phyloP scores from a whole-genome alignment of 1,284 basidiomycete species.

The Malassezia yamatoensis region DNA sequence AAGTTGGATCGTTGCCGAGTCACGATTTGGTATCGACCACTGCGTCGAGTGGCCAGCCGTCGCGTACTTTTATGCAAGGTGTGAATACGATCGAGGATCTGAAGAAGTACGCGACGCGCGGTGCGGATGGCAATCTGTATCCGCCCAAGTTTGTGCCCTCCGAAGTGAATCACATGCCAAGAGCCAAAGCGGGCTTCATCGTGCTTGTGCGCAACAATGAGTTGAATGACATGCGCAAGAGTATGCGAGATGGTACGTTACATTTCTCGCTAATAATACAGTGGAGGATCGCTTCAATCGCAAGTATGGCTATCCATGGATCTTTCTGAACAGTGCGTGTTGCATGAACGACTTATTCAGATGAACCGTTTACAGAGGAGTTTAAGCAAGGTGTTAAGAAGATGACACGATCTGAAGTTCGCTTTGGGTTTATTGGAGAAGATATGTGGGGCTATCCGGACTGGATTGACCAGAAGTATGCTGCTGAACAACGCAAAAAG shows the following conservation, averaged over 20 bases:
- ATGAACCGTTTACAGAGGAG: slow-evolving; percentile 45
- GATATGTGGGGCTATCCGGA: slow-evolving; percentile 76
- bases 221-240: slow-evolving; percentile 32
- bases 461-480: slow-evolving; percentile 57
- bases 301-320: slow-evolving; percentile 48
- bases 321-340: slow-evolving; percentile 48
- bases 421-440: slow-evolving; percentile 68
- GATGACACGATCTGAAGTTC: slow-evolving; percentile 37
- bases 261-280: not conserved
- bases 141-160: slow-evolving; percentile 38
- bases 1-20: not conserved
- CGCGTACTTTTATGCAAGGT: slow-evolving; percentile 8
- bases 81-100: slow-evolving; percentile 33
- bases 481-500: slow-evolving; percentile 56
- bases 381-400: slow-evolving; percentile 45
- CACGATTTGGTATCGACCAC: not conserved
- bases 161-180: slow-evolving; percentile 33
- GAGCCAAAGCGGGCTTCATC: slow-evolving; percentile 47
- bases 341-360: not conserved
- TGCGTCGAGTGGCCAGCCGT: not conserved
- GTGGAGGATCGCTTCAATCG: slow-evolving; percentile 42
- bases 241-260: slow-evolving; percentile 25
- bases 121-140: slow-evolving; percentile 41
- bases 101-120: slow-evolving; percentile 28
- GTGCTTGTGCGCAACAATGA: slow-evolving; percentile 46